Evolutionary conservation across 768 basidiomycete genomes (phyloP), one percentile per base, ranked within the genome.

Genomic region (Suillus luteus): DNA sequence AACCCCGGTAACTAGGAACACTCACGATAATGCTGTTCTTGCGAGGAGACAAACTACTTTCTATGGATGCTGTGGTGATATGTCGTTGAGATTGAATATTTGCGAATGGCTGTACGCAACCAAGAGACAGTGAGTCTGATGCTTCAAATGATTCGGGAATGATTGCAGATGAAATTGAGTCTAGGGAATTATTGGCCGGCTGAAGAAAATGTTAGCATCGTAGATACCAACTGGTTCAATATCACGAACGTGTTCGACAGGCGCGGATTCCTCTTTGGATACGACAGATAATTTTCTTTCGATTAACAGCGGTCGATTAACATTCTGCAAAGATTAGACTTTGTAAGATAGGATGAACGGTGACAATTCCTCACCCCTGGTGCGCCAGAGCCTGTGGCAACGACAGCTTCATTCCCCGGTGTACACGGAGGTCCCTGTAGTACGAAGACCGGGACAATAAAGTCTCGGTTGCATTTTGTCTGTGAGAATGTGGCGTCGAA

Each of bases 81-180:
- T 1, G 35, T 37, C 27, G 40, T 40, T 58, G 27, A 19, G 40
- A 27, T 10, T 24, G 37, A 17, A 38, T 24, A 40, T 57, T 22
- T 57, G 38, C 24, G 15, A 19, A 19, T 41, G 38, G 40, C 40
- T 41, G 24, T 58, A 27, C 24, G 17, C 5, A 11, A 6, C 17
- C 10, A 27, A 12, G 35, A 41, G 24, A 31, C 1, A 1, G 17
- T 2, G 57, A 12, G 41, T 40, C 55, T 41, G 57, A 58, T 58
- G 40, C 17, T 58, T 58, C 41, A 31, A 58, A 58, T 58, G 57
- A 41, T n/a, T 41, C 40, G 11, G 40, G 57, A 43, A 58, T 58
- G 24, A 58, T 41, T 41, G 57, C 24, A 31, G 38, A 58, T 31
- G 17, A 27, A 58, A 58, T 41, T 1, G 38, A 58, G 57, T 41